Conservation (phyloP, 2,329 filamentous ascomycete genomes). For the Mariannaea sp. region DNA sequence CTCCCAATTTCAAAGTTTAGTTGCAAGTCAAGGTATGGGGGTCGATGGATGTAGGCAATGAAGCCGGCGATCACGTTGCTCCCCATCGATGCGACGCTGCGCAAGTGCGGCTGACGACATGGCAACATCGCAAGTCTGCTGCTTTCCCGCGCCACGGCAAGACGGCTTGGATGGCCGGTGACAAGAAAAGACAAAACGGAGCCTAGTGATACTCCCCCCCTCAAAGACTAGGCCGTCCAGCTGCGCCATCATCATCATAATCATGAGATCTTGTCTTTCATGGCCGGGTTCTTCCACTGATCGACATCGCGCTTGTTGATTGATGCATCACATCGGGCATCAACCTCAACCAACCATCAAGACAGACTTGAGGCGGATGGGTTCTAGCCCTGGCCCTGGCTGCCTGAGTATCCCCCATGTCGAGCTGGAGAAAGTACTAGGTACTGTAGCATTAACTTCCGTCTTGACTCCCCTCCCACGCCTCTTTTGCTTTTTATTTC, state of each 20-base stretch:
- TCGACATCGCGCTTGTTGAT: conserved; percentile 1
- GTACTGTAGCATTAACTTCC: conserved; percentile 2
- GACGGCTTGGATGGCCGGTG: conserved; percentile 1
- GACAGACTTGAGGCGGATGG: background rate
- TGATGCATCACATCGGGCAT: conserved; percentile 15
- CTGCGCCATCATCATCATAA: conserved; percentile 7
- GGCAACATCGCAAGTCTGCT: conserved; percentile 14
- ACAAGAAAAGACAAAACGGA: conserved; percentile 7
- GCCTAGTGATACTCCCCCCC: conserved; percentile 7
- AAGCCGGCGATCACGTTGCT: conserved; percentile 35
- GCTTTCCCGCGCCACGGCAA: background rate
- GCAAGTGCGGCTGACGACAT: conserved; percentile 30
- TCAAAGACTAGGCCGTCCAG: background rate
- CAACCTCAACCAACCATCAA: conserved; percentile 8
- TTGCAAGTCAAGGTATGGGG: conserved; percentile 4
- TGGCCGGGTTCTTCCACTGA: conserved; percentile 5
- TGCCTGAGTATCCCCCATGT: conserved; percentile 14
- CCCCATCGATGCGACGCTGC: conserved; percentile 32
- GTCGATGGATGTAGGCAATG: conserved; percentile 9
- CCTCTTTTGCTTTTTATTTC: conserved; percentile 10
- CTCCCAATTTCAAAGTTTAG: conserved; percentile 1
- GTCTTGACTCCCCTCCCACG: background rate
- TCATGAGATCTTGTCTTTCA: conserved; percentile 4
- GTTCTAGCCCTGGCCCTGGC: conserved; percentile 14
- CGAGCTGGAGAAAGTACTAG: conserved; percentile 19